These are phyloP conservation scores for Agaricus blazei DNA, from an alignment of 768 basidiomycete species.

Conservation along the genomic window DNA sequence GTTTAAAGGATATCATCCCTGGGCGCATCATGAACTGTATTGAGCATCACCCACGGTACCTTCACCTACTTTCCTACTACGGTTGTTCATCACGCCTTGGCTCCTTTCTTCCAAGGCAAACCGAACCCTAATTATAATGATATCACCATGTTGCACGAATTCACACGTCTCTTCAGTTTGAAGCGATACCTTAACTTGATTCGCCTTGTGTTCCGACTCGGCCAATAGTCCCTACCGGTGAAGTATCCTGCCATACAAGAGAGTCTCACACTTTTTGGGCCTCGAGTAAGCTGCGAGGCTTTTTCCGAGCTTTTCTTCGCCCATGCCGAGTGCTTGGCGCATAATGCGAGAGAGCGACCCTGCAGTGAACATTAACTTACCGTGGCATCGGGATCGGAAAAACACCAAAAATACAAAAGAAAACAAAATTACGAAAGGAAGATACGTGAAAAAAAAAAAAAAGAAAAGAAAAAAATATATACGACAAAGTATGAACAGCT, in stretches of 20 bases:
- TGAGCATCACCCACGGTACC: neutral
- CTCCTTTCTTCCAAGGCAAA: neutral
- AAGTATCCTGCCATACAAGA: neutral
- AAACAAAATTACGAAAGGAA: no score
- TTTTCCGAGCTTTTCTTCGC: neutral
- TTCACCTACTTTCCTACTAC: constrained; percentile 1
- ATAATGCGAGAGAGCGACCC: constrained; percentile 1
- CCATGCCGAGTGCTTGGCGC: neutral
- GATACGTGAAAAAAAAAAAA: no score
- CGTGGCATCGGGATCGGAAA: no score
- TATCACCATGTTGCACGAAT: neutral
- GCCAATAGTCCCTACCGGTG: constrained; percentile 4
- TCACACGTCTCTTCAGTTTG: constrained; percentile 1
- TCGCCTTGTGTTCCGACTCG: constrained; percentile 7
- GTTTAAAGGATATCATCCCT: neutral
- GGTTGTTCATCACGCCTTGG: neutral
- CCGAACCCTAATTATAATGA: neutral
- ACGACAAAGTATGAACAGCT: no score
- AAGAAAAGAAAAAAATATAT: no score
- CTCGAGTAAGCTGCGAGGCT: constrained; percentile 1
- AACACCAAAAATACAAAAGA: no score
- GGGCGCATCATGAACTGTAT: neutral
- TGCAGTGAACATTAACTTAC: no score
- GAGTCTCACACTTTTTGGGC: neutral
- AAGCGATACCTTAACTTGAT: neutral